Percentiles rank a stretch among this genome's conserved stretches.
phyloP scores from a whole-genome alignment of 106 monocot genomes.

The Allium sativum region DNA sequence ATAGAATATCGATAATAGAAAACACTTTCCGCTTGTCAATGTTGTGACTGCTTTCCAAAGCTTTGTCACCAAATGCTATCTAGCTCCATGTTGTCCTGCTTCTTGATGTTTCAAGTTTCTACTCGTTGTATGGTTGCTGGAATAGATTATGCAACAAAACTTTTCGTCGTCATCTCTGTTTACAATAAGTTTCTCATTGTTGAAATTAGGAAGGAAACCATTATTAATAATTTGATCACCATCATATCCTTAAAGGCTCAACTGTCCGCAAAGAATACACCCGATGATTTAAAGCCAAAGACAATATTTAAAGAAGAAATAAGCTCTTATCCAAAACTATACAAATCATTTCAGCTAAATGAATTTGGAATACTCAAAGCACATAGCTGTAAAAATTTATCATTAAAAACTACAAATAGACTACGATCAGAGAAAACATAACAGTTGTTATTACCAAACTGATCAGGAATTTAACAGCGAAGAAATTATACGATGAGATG shows the following conservation, averaged over 20 bases:
- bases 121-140: conserved; percentile 15
- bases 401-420: too few relatives aligned
- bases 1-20: conserved; percentile 18
- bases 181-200: conserved; percentile 25
- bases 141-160: conserved; percentile 45
- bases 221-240: conserved; percentile 5
- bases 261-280: conserved; percentile 1
- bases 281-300: background rate
- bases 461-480: too few relatives aligned
- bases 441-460: too few relatives aligned
- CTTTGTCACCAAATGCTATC: conserved; percentile 36
- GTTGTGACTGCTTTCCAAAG: conserved; percentile 41
- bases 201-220: conserved; percentile 21
- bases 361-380: background rate
- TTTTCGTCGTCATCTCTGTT: conserved; percentile 75
- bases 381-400: too few relatives aligned
- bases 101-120: conserved; percentile 26
- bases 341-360: background rate
- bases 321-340: background rate
- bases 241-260: conserved; percentile 10
- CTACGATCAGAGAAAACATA: too few relatives aligned
- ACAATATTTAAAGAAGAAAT: background rate
- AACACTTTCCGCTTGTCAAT: conserved; percentile 20
- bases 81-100: conserved; percentile 36
- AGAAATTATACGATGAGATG: too few relatives aligned